A percentile compares a stretch with the other conserved stretches of the same genome.
Evolutionary conservation across 139 green algal genomes (phyloP).

Genomic region (Picochlorum sp.): DNA sequence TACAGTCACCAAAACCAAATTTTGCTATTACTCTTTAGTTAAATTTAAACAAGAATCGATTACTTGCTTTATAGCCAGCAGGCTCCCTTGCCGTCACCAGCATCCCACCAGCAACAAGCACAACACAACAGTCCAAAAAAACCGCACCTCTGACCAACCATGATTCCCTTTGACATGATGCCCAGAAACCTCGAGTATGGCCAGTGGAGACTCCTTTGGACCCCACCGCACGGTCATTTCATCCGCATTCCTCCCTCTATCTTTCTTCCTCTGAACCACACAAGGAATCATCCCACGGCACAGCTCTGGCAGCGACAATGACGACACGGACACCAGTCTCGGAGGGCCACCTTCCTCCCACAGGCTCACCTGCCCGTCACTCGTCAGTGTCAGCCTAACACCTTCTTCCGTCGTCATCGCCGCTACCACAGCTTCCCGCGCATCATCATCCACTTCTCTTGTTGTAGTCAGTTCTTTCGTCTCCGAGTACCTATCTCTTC

Average conservation of each 20-base stretch:
- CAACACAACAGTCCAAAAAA: too few relatives aligned
- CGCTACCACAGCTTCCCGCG: background rate
- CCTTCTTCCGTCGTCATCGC: background rate
- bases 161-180: background rate
- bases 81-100: too few relatives aligned
- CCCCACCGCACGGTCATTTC: background rate
- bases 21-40: too few relatives aligned
- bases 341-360: background rate
- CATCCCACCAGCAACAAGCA: too few relatives aligned
- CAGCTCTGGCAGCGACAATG: background rate
- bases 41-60: too few relatives aligned
- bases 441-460: background rate
- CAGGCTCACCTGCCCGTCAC: background rate
- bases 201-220: background rate
- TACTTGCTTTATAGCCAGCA: too few relatives aligned
- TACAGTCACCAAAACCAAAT: too few relatives aligned
- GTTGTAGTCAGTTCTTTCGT: background rate
- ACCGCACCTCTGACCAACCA: too few relatives aligned
- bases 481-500: background rate
- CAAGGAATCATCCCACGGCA: background rate
- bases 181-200: background rate
- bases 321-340: background rate
- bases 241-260: background rate
- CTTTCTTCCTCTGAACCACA: background rate
- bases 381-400: background rate